Evolutionary conservation across 352 stramenopile genomes (phyloP), one percentile per base, ranked within the genome.

Genomic region (Phytophthora sojae): DNA sequence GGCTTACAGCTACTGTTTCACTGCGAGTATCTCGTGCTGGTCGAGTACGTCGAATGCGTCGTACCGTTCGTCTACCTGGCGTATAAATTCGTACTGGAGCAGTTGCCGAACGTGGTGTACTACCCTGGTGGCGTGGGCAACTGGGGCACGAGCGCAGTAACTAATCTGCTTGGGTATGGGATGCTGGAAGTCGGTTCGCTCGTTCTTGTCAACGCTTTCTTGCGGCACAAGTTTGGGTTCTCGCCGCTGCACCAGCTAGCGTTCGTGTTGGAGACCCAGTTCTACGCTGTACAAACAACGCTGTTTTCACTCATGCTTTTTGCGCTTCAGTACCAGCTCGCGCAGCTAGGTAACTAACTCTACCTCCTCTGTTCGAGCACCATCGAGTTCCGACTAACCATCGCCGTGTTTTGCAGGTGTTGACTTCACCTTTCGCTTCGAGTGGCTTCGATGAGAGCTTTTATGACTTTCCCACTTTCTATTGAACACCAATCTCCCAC

Each of bases 101-200:
- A 72, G 11, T 45, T 83, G 15, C 75, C 77, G 12, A 75, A 73
- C 37, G 71, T 61, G 8, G 26, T 57, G 12, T 85, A 81, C 53
- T 85, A 47, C 21, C 60, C 30, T 61, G 6, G 32, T 23, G 59
- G 47, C 4, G 15, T 9, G 19, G 35, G 58, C 4, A 8, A 32
- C 3, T 66, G 59, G 59, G 30, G 15, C 0, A 30, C 7, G 9
- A 3, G n/a, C 4, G 58, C 30, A 19, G 45, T 49, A 29, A 44
- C 23, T 1, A 59, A 66, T 21, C 30, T 70, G 9, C 9, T 68
- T 0, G 21, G 70, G 15, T 81, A 78, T 70, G 57, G 50, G 1
- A 1, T 52, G 17, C 67, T 82, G n/a, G 30, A 69, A 35, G 17
- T 64, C 19, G 7, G 25, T 1, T 57, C 54, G 2, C 25, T 69